Evolutionary conservation across 1,284 basidiomycete species (phyloP), one percentile per base, ranked within the genome.

Genomic region (Earliella scabrosa): DNA sequence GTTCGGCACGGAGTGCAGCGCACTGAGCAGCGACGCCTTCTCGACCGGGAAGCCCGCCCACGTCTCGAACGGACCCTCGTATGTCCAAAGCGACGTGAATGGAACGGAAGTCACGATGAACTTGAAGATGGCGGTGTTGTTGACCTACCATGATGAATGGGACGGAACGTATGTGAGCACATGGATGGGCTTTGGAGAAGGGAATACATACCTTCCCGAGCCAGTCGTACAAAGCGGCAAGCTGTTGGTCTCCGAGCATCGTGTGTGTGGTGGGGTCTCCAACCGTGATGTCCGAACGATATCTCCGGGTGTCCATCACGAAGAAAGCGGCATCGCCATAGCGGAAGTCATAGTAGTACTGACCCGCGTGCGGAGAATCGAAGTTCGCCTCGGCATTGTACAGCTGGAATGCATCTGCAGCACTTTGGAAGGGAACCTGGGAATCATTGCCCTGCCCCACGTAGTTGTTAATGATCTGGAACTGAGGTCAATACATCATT

Each of bases 71-170:
- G 79, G 78, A 0, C 86, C 88, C 66, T 91, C 87, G 56, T 83
- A 77, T 2, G 77, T 81, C 90, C 91, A 93, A 16, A 93, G 79
- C 0, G 83, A 83, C 38, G 88, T 91, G 72, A 95, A 88, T 0
- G 92, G 92, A 3, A 93, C 88, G 9, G 87, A 89, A 11, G 83
- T 82, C 21, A 90, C 82, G 52, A 95, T 78, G 69, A 95, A 93
- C 72, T 93, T 93, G 82, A 91, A 93, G 0, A 88, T 85, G 3
- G 85, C 79, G 0, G 92, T 93, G 51, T 76, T 70, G 72, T 94
- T 93, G 44, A 87, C 87, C 81, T 86, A 35, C 1, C 41, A 21
- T 4, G 24, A 11, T 16, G 18, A 13, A 10, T 14, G 26, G 20
- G 16, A 10, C n/a, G n/a, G 9, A 16, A 32, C 18, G 21, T 8